These are phyloP conservation scores for Petrea volubilis DNA, from an alignment of 257 asterid species.

Conservation along the genomic window DNA sequence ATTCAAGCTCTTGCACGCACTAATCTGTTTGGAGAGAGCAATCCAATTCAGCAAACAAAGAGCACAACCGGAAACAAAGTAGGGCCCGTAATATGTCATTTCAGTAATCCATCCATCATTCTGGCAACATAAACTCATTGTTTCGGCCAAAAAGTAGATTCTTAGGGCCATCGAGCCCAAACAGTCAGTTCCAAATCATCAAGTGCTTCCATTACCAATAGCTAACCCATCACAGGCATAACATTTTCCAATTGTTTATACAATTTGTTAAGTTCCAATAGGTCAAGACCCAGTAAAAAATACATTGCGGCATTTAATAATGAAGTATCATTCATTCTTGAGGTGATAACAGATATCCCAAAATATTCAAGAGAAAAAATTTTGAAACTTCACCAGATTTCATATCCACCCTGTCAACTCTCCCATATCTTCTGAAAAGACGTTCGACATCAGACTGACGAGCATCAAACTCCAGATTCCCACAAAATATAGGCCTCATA, in stretches of 20 bases:
- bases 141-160: neutral
- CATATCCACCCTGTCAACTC: slow-evolving; percentile 91
- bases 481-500: slow-evolving; percentile 86
- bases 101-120: slow-evolving; percentile 6
- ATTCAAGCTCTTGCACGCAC: slow-evolving; percentile 10
- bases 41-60: neutral
- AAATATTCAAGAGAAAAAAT: neutral
- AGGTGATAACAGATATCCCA: neutral
- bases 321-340: neutral
- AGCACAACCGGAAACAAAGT: neutral
- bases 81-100: neutral
- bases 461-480: slow-evolving; percentile 89
- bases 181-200: neutral
- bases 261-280: neutral
- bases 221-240: neutral
- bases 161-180: neutral
- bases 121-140: neutral
- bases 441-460: slow-evolving; percentile 85
- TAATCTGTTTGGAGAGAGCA: slow-evolving; percentile 9
- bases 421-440: slow-evolving; percentile 84
- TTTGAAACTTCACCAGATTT: slow-evolving; percentile 66
- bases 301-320: neutral
- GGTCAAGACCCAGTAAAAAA: slow-evolving; percentile 8
- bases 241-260: neutral
- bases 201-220: neutral